These are phyloP conservation scores for Calocybe gambosa DNA, from an alignment of 1,284 basidiomycete genomes.

Conservation along the genomic window DNA sequence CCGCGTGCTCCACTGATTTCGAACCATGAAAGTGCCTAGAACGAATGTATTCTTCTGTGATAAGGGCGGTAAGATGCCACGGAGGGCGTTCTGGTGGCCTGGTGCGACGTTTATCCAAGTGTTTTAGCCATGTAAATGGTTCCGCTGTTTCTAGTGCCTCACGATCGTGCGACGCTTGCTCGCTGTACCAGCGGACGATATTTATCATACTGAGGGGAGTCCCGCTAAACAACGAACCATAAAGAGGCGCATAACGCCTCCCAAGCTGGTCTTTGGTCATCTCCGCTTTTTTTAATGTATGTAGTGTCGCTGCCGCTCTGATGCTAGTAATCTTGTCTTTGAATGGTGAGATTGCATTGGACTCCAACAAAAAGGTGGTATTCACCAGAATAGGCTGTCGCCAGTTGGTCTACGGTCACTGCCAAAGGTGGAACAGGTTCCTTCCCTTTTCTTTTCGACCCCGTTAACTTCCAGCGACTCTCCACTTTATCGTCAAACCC, in stretches of 20 bases:
- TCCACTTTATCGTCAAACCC: slow-evolving; percentile 50
- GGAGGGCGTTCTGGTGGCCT: slow-evolving; percentile 32
- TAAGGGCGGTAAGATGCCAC: slow-evolving; percentile 62
- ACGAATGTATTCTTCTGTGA: slow-evolving; percentile 58
- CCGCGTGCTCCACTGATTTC: slow-evolving; percentile 43
- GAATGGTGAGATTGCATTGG: slow-evolving; percentile 5
- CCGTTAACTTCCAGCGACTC: slow-evolving; percentile 54
- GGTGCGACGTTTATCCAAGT: slow-evolving; percentile 42
- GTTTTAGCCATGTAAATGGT: slow-evolving; percentile 66
- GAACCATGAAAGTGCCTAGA: slow-evolving; percentile 29
- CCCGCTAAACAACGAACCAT: slow-evolving; percentile 29
- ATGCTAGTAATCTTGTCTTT: slow-evolving; percentile 56
- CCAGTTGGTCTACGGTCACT: slow-evolving; percentile 43
- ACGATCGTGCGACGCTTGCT: slow-evolving; percentile 39
- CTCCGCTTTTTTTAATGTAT: slow-evolving; percentile 57
- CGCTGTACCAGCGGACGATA: slow-evolving; percentile 53
- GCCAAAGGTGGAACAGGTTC: slow-evolving; percentile 41
- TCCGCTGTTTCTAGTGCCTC: slow-evolving; percentile 52
- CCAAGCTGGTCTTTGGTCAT: slow-evolving; percentile 61
- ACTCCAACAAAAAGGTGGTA: not conserved
- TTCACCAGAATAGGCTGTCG: slow-evolving; percentile 42
- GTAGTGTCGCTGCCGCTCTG: slow-evolving; percentile 39
- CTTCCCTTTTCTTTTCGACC: slow-evolving; percentile 53
- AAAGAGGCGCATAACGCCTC: slow-evolving; percentile 55
- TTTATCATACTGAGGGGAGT: slow-evolving; percentile 39